Evolutionary conservation across 164 flowering plant species (phyloP).

Genomic region (Malania oleifera): DNA sequence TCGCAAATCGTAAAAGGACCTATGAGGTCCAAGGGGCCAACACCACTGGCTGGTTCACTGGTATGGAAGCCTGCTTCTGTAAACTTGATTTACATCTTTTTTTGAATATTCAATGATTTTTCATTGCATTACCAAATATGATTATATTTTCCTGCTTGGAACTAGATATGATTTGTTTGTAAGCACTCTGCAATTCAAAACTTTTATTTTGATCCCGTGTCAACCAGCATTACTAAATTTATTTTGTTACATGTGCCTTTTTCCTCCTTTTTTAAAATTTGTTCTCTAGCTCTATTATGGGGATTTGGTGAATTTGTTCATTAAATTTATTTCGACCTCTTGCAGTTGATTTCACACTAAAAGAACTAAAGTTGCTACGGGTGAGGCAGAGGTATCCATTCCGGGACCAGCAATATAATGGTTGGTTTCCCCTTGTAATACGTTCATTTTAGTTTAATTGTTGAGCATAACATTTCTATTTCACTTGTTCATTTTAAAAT

Average conservation of each 20-base stretch:
- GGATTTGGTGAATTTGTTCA: not conserved
- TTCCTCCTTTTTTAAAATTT: not conserved
- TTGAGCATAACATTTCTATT: not conserved
- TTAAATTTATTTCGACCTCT: slow-evolving; percentile 1
- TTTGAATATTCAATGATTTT: not conserved
- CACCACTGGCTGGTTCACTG: slow-evolving; percentile 74
- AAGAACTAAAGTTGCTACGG: slow-evolving; percentile 65
- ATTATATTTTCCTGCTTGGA: too few species aligned
- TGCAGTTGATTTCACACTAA: slow-evolving; percentile 90
- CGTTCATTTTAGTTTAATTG: not conserved
- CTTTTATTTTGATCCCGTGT: too few species aligned
- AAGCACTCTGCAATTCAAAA: too few species aligned
- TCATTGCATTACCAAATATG: not conserved
- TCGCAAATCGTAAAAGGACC: slow-evolving; percentile 74
- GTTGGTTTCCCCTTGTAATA: slow-evolving; percentile 33
- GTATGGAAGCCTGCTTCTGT: slow-evolving; percentile 32
- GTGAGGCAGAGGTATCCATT: slow-evolving; percentile 75
- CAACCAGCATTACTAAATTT: too few species aligned
- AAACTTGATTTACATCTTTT: not conserved
- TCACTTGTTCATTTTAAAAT: not conserved
- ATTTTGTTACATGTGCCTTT: not conserved
- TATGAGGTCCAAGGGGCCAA: slow-evolving; percentile 83
- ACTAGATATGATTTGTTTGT: too few species aligned
- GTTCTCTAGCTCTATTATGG: too few species aligned
- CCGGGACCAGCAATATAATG: slow-evolving; percentile 89